Evolutionary conservation across 2,329 filamentous ascomycete genomes (phyloP).

Genomic region (Botryosphaeria dothidea): DNA sequence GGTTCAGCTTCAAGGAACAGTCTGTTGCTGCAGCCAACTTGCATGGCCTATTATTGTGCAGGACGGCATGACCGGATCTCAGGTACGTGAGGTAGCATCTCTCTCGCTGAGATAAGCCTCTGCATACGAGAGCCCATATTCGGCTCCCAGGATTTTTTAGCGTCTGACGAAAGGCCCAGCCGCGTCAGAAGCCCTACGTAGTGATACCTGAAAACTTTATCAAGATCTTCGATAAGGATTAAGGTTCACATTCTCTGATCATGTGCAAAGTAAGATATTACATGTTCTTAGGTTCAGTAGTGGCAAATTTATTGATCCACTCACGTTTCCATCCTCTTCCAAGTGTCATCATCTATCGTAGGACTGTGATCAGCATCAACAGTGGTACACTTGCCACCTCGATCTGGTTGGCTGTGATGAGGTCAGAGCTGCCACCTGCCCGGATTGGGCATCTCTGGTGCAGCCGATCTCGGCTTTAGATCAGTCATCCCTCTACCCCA

Average conservation of each 20-base stretch:
- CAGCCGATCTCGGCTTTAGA: background rate
- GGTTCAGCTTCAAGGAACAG: background rate
- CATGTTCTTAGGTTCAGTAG: background rate
- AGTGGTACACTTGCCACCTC: background rate
- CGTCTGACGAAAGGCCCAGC: constrained; percentile 2
- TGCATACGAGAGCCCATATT: background rate
- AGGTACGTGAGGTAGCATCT: background rate
- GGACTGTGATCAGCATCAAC: too few relatives aligned
- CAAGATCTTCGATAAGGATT: background rate
- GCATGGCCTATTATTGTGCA: background rate
- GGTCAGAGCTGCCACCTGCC: background rate
- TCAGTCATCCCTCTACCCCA: constrained; percentile 6
- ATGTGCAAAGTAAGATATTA: background rate
- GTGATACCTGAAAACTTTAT: too few relatives aligned
- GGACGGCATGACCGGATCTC: background rate
- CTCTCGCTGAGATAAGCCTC: background rate
- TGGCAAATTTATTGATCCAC: background rate
- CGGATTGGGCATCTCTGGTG: background rate
- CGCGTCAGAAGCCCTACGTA: background rate
- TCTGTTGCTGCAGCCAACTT: background rate
- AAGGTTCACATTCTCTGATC: background rate
- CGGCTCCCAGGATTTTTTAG: background rate
- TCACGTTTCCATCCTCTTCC: too few relatives aligned
- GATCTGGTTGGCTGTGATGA: background rate
- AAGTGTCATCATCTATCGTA: too few relatives aligned